Conservation (phyloP, 164 flowering plant genomes). For the Magnolia officinalis region DNA sequence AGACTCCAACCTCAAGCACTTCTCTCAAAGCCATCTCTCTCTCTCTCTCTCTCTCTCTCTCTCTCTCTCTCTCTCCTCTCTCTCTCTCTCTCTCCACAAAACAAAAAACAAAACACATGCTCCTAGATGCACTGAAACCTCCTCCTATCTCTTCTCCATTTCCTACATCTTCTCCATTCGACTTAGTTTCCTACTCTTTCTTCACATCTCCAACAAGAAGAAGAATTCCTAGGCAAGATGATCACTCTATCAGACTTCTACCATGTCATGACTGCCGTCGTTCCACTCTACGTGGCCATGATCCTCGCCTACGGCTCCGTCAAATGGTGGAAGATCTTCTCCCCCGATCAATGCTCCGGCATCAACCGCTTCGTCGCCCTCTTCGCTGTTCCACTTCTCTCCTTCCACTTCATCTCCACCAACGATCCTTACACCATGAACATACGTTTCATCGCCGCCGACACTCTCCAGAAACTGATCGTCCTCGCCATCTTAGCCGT, state of each 20-base stretch:
- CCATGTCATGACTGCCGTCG: conserved; percentile 94
- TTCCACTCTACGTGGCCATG: conserved; percentile 98
- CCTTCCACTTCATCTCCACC: conserved; percentile 82
- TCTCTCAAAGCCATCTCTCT: not conserved
- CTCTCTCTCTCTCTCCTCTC: not conserved
- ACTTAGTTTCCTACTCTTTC: conserved; percentile 1
- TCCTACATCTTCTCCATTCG: conserved; percentile 1
- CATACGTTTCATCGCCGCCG: conserved; percentile 80
- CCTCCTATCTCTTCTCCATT: conserved; percentile 1
- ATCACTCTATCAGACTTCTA: conserved; percentile 66
- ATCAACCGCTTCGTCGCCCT: conserved; percentile 93
- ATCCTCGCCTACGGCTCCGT: conserved; percentile 91
- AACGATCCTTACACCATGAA: conserved; percentile 86
- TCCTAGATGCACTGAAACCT: conserved; percentile 23
- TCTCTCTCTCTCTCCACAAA: not conserved
- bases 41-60: not conserved
- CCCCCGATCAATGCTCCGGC: conserved; percentile 92
- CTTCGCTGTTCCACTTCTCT: conserved; percentile 89
- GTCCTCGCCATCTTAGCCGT: conserved; percentile 43
- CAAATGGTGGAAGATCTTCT: conserved; percentile 93
- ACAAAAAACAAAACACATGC: conserved; percentile 34
- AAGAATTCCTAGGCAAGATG: conserved; percentile 38
- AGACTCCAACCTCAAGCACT: not conserved
- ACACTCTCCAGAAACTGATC: conserved; percentile 77
- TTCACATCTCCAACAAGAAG: not conserved